A percentile compares a stretch with the other conserved stretches of the same genome.
Evolutionary conservation across 306 rosid genomes (phyloP).

Genomic region (Benincasa hispida): DNA sequence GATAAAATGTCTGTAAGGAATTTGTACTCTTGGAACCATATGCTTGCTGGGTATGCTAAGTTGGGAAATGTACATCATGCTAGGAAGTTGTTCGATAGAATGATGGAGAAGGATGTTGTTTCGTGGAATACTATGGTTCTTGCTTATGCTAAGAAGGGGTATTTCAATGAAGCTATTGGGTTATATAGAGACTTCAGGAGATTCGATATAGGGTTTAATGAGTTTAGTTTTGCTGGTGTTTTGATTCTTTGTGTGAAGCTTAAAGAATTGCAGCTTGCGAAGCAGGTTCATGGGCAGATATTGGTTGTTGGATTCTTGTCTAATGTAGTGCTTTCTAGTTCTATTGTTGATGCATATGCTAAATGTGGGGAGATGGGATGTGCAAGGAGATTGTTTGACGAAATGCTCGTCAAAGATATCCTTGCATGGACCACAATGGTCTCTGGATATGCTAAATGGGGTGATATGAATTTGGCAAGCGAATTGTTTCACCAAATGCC

Average conservation of each 20-base stretch:
- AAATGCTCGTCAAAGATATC: slow-evolving; percentile 47
- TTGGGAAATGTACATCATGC: slow-evolving; percentile 53
- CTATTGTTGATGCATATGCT: slow-evolving; percentile 60
- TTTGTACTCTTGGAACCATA: slow-evolving; percentile 69
- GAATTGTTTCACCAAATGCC: slow-evolving; percentile 62
- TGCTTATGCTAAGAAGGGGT: slow-evolving; percentile 48
- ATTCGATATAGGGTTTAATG: slow-evolving; percentile 40
- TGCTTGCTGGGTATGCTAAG: slow-evolving; percentile 75
- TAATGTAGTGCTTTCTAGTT: slow-evolving; percentile 57
- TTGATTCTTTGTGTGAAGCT: slow-evolving; percentile 60
- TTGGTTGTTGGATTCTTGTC: slow-evolving; percentile 49
- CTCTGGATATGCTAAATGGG: slow-evolving; percentile 53
- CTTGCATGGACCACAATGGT: slow-evolving; percentile 64
- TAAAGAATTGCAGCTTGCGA: slow-evolving; percentile 38
- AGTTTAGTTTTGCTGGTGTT: slow-evolving; percentile 59
- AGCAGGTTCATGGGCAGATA: slow-evolving; percentile 82
- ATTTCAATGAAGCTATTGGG: slow-evolving; percentile 44
- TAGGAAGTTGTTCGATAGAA: slow-evolving; percentile 35
- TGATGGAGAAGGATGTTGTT: slow-evolving; percentile 54
- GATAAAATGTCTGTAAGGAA: slow-evolving; percentile 61
- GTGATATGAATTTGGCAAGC: slow-evolving; percentile 52
- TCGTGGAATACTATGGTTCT: slow-evolving; percentile 79
- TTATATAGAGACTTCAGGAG: slow-evolving; percentile 45
- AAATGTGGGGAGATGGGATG: slow-evolving; percentile 57
- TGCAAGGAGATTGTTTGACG: slow-evolving; percentile 49